Evolutionary conservation across 176 grass and related monocot genomes (phyloP).

Genomic region (Phoenix dactylifera): DNA sequence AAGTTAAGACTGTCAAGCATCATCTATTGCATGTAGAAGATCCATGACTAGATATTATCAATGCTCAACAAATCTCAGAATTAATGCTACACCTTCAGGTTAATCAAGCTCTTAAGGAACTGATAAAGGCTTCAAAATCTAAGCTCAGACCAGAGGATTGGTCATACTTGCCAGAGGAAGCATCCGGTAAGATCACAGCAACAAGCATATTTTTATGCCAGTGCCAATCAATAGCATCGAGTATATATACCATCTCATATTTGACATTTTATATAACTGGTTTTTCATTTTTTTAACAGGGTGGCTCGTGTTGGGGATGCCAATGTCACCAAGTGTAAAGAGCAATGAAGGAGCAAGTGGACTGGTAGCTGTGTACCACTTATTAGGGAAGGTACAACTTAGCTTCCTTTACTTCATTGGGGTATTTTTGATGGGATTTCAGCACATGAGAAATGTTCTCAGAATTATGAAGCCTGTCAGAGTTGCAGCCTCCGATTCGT

Average conservation of each 20-base stretch:
- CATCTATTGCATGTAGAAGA: no score
- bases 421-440: conserved; percentile 28
- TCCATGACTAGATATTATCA: no score
- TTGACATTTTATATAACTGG: no score
- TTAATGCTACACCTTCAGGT: conserved; percentile 28
- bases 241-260: no score
- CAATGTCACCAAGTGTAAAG: conserved; percentile 1
- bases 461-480: conserved; percentile 44
- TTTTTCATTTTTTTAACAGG: conserved; percentile 20
- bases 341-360: conserved; percentile 19
- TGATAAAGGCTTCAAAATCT: conserved; percentile 63
- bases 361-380: conserved; percentile 20
- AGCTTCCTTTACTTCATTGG: conserved; percentile 51
- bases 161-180: conserved; percentile 31
- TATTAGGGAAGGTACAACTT: conserved; percentile 49
- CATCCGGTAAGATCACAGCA: conserved; percentile 18
- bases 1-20: no score
- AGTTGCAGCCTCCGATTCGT: conserved; percentile 26
- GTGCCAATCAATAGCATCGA: no score
- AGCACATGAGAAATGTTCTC: conserved; percentile 27
- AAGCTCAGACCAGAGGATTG: conserved; percentile 44
- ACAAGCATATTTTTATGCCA: no score
- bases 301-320: background rate
- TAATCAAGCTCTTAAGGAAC: conserved; percentile 49
- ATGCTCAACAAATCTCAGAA: background rate